Base-by-base conservation (phyloP, 1,284 basidiomycete genomes). In the Stygiomarasmius scandens region DNA sequence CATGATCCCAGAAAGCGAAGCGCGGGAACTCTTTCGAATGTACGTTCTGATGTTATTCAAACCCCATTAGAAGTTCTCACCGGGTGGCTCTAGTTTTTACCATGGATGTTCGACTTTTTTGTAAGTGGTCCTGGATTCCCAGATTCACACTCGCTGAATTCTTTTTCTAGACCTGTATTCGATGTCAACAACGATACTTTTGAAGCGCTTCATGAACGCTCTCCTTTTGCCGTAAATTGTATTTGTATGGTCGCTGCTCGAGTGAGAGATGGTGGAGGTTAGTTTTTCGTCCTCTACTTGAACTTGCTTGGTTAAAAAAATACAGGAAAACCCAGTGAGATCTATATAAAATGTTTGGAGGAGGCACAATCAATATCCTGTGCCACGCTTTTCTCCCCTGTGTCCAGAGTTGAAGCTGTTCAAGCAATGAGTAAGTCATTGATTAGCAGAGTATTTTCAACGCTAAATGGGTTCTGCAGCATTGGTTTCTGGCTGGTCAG, bases 171-270 rank as follows among this genome's bases (percentile, higher is more conserved):
- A 49, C 90, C 93, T 34, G 86, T 95, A 22, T 95, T 94, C 66
- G 92, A 96, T 71, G 82, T 79, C 3, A 79, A 75, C 41, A 77
- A 83, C 20, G 93, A 96, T 69, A 93, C 92, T 0, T 95, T 85
- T 73, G 91, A 95, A 51, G 81, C 82, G 16, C 74, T 93, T 54
- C 91, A 89, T 67, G 84, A 87, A 58, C 86, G 92, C 34, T 93
- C 91, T 49, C 92, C 91, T 1, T 93, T 93, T 70, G 89, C 90
- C 49, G 89, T 93, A 22, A 86, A 95, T 62, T 85, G 86, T 32
- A 94, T 96, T 36, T 93, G 93, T 67, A 93, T 93, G 87, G 91
- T 95, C 24, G 94, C 92, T 5, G 89, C 92, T 9, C 84, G 89
- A 55, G 91, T 95, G 25, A 84, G 90, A 54, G 94, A 96, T 68